Evolutionary conservation across 345 rosid species (phyloP).

Genomic region (Corymbia maculata): DNA sequence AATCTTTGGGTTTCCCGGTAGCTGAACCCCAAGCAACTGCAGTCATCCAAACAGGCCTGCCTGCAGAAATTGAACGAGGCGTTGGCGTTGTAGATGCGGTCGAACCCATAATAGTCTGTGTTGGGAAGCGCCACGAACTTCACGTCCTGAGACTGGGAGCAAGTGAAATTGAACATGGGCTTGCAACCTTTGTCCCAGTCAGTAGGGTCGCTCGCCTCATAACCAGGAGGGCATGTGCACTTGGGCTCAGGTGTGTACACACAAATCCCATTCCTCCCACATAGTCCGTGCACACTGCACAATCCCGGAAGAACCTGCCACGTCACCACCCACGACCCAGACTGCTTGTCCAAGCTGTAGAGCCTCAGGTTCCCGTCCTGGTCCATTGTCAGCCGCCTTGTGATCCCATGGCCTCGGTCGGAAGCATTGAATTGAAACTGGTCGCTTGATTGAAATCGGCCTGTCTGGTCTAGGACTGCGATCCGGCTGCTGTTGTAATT

Average conservation of each 20-base stretch:
- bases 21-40: slow-evolving; percentile 22
- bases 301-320: slow-evolving; percentile 20
- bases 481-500: slow-evolving; percentile 19
- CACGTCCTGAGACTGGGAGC: slow-evolving; percentile 1
- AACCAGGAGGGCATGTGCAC: slow-evolving; percentile 33
- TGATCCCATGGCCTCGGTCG: slow-evolving; percentile 18
- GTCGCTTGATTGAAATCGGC: slow-evolving; percentile 29
- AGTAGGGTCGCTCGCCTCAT: slow-evolving; percentile 4
- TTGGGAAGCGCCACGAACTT: slow-evolving; percentile 12
- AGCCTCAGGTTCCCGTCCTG: slow-evolving; percentile 38
- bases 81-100: not conserved
- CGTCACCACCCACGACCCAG: slow-evolving; percentile 19
- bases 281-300: slow-evolving; percentile 27
- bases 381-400: slow-evolving; percentile 25
- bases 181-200: slow-evolving; percentile 37
- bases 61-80: slow-evolving; percentile 12
- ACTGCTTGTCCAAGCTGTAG: slow-evolving; percentile 13
- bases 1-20: slow-evolving; percentile 13
- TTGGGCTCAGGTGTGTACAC: slow-evolving; percentile 11
- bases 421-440: slow-evolving; percentile 15
- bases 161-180: slow-evolving; percentile 11
- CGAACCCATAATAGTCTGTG: slow-evolving; percentile 24
- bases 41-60: slow-evolving; percentile 16
- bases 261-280: slow-evolving; percentile 38
- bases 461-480: slow-evolving; percentile 20